phyloP scores from a whole-genome alignment of 2,329 filamentous ascomycete genomes.

The Trichophyton simii region DNA sequence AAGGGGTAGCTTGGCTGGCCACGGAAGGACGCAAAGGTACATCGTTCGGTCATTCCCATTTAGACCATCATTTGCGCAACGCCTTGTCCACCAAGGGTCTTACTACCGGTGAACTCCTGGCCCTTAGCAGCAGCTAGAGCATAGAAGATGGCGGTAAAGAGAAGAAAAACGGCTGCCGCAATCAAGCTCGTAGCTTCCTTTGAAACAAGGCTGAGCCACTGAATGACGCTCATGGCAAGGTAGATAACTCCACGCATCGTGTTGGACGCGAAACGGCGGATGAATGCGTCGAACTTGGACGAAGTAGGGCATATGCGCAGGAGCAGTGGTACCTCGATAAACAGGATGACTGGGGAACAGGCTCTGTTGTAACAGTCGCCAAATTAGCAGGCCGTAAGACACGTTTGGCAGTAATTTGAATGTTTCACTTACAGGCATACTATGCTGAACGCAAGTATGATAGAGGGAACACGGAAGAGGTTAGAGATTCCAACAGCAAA shows the following conservation, averaged over 20 bases:
- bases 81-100: conserved; percentile 86
- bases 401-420: neutral
- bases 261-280: conserved; percentile 88
- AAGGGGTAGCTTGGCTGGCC: neutral
- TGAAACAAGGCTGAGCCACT: conserved; percentile 65
- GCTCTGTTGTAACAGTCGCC: conserved; percentile 45
- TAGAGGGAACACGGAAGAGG: conserved; percentile 48
- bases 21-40: neutral
- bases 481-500: conserved; percentile 57
- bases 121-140: conserved; percentile 32
- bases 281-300: conserved; percentile 70
- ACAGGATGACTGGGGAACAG: conserved; percentile 62
- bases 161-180: conserved; percentile 69
- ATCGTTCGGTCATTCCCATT: neutral
- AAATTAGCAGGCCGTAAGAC: conserved; percentile 13
- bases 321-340: conserved; percentile 83
- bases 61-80: conserved; percentile 97
- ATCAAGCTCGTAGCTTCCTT: conserved; percentile 58
- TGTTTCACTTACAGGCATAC: conserved; percentile 41
- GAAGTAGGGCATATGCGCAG: conserved; percentile 97
- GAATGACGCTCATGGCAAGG: conserved; percentile 61
- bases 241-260: conserved; percentile 93
- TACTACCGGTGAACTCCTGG: conserved; percentile 51
- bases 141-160: conserved; percentile 70
- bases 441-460: conserved; percentile 47